A percentile compares a stretch with the other conserved stretches of the same genome.
phyloP scores from a whole-genome alignment of 257 asterid genomes.

The Voacanga thouarsii region DNA sequence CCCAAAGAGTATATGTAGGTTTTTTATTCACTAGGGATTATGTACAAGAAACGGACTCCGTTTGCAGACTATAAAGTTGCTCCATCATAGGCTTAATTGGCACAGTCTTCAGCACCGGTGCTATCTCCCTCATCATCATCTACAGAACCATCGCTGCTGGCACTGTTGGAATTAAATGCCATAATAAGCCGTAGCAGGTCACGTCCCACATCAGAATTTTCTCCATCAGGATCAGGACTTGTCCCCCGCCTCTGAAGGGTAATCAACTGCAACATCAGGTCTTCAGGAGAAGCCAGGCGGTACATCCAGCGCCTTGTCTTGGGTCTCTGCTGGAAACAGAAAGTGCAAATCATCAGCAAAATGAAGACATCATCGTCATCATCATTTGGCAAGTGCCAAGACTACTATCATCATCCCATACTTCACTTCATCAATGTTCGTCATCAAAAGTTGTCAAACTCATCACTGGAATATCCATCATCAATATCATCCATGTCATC shows the following conservation, averaged over 20 bases:
- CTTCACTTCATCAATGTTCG: slow-evolving; percentile 13
- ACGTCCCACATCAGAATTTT: slow-evolving; percentile 32
- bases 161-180: slow-evolving; percentile 34
- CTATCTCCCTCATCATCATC: slow-evolving; percentile 36
- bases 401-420: slow-evolving; percentile 16
- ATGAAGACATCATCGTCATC: slow-evolving; percentile 20
- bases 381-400: slow-evolving; percentile 15
- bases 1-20: slow-evolving; percentile 9
- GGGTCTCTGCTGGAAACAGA: slow-evolving; percentile 55
- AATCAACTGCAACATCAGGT: slow-evolving; percentile 52
- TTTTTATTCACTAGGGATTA: slow-evolving; percentile 17
- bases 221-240: slow-evolving; percentile 31
- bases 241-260: slow-evolving; percentile 40
- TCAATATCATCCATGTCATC: not conserved
- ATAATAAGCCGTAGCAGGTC: slow-evolving; percentile 48
- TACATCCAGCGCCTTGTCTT: slow-evolving; percentile 45
- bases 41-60: slow-evolving; percentile 23
- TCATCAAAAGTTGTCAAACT: slow-evolving; percentile 14
- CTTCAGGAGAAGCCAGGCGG: slow-evolving; percentile 45
- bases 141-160: slow-evolving; percentile 39
- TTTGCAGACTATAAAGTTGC: slow-evolving; percentile 4
- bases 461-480: not conserved
- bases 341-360: slow-evolving; percentile 45
- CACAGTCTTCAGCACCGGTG: slow-evolving; percentile 32
- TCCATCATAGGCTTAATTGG: slow-evolving; percentile 18